Evolutionary conservation across 495 filamentous ascomycete species (phyloP).

Genomic region (Aspergillus campestris): DNA sequence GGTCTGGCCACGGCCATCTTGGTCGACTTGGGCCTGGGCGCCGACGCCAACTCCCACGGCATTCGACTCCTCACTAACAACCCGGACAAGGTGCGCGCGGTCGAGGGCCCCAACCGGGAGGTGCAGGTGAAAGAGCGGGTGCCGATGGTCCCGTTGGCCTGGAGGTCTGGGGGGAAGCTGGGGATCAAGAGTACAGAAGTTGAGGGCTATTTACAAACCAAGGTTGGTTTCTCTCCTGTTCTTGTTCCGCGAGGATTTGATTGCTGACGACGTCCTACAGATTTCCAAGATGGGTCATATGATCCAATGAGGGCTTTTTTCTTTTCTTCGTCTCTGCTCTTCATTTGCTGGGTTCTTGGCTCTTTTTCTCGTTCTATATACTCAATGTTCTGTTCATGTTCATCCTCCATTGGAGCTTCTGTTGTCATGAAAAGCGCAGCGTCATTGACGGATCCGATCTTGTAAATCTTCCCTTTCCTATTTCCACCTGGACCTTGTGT

Average conservation of each 20-base stretch:
- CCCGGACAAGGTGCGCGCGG: slow-evolving; percentile 89
- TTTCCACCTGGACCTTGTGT: no score
- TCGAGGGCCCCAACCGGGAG: slow-evolving; percentile 85
- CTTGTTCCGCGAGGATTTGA: neutral
- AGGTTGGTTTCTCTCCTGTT: slow-evolving; percentile 50
- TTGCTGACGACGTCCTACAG: slow-evolving; percentile 16
- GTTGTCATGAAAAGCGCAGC: no score
- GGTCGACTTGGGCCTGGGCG: slow-evolving; percentile 66
- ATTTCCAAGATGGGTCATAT: slow-evolving; percentile 70
- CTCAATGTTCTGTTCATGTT: slow-evolving; percentile 3
- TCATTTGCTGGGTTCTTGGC: neutral
- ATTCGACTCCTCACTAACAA: slow-evolving; percentile 93
- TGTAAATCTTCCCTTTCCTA: no score
- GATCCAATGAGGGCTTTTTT: slow-evolving; percentile 33
- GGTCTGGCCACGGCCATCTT: slow-evolving; percentile 93
- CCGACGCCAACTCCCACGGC: slow-evolving; percentile 49
- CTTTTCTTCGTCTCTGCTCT: slow-evolving; percentile 2
- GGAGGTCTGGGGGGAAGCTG: slow-evolving; percentile 69
- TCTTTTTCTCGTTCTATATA: slow-evolving; percentile 5
- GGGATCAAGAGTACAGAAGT: slow-evolving; percentile 84
- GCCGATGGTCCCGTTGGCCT: slow-evolving; percentile 91
- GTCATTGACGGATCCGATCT: no score
- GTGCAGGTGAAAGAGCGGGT: slow-evolving; percentile 83
- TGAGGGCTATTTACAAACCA: slow-evolving; percentile 86
- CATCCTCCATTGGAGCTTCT: slow-evolving; percentile 3